phyloP scores from a whole-genome alignment of 1,284 basidiomycete species.

The Hypsizygus ulmarius region DNA sequence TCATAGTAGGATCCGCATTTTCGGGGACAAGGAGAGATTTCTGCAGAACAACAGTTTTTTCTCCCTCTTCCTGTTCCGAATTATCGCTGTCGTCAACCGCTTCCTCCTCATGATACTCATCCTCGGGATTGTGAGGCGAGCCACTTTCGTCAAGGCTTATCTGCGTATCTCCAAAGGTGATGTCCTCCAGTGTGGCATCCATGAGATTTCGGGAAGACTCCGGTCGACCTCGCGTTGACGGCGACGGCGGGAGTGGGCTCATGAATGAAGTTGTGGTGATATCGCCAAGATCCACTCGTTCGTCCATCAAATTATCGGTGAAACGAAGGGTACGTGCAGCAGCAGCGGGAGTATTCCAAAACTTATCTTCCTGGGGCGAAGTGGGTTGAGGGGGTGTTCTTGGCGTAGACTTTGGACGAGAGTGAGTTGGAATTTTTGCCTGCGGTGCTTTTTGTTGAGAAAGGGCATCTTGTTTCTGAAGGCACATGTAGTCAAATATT shows the following conservation, averaged over 20 bases:
- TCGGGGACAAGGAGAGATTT: neutral
- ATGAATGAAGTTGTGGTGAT: slow-evolving; percentile 51
- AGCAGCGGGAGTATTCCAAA: slow-evolving; percentile 59
- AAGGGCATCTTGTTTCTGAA: slow-evolving; percentile 21
- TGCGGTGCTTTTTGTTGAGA: neutral
- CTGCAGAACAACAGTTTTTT: slow-evolving; percentile 4
- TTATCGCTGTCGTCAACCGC: neutral
- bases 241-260: slow-evolving; percentile 37
- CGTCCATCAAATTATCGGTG: slow-evolving; percentile 57
- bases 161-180: no score
- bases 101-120: neutral
- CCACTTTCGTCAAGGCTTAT: no score
- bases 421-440: neutral
- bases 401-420: slow-evolving; percentile 2
- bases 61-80: slow-evolving; percentile 3
- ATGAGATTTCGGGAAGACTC: no score
- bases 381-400: slow-evolving; percentile 16
- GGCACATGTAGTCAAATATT: slow-evolving; percentile 2
- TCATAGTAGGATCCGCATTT: neutral
- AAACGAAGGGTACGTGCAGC: slow-evolving; percentile 58
- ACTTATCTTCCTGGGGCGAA: slow-evolving; percentile 46
- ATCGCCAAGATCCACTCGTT: slow-evolving; percentile 57
- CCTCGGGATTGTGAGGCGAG: neutral
- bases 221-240: neutral
- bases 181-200: no score